Conservation (phyloP, 345 rosid species). For the Carallia pectinifolia region DNA sequence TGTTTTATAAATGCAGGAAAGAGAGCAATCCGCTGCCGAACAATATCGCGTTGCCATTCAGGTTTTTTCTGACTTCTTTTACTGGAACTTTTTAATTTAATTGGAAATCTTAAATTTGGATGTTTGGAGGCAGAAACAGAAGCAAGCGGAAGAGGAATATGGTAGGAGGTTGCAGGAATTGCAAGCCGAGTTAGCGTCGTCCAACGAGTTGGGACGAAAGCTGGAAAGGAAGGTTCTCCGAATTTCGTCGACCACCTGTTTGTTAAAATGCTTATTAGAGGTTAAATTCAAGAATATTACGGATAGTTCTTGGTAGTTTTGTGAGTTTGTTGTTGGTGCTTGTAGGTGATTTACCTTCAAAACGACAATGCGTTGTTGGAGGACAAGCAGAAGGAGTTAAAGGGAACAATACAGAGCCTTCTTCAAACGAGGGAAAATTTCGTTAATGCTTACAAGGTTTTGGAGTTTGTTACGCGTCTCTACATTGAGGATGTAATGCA, state of each 20-base stretch:
- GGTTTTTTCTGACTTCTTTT: conserved; percentile 31
- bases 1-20: conserved; percentile 33
- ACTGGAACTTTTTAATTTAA: not conserved
- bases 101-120: conserved; percentile 5
- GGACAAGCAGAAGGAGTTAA: conserved; percentile 58
- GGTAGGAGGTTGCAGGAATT: conserved; percentile 54
- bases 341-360: conserved; percentile 61
- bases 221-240: conserved; percentile 59
- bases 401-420: conserved; percentile 50
- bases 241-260: conserved; percentile 22
- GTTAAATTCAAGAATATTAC: not conserved
- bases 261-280: conserved; percentile 20
- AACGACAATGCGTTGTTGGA: conserved; percentile 64
- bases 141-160: conserved; percentile 69
- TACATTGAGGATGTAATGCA: not conserved
- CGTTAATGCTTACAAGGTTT: conserved; percentile 61
- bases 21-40: conserved; percentile 54
- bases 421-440: conserved; percentile 68
- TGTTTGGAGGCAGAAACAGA: conserved; percentile 56
- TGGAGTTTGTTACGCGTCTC: not conserved
- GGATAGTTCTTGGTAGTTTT: not conserved
- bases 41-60: conserved; percentile 46
- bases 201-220: conserved; percentile 47
- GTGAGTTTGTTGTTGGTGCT: conserved; percentile 7
- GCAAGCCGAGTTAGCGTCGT: conserved; percentile 52